These are phyloP conservation scores for Iberis pinnata DNA, from an alignment of 345 rosid species.

Conservation along the genomic window DNA sequence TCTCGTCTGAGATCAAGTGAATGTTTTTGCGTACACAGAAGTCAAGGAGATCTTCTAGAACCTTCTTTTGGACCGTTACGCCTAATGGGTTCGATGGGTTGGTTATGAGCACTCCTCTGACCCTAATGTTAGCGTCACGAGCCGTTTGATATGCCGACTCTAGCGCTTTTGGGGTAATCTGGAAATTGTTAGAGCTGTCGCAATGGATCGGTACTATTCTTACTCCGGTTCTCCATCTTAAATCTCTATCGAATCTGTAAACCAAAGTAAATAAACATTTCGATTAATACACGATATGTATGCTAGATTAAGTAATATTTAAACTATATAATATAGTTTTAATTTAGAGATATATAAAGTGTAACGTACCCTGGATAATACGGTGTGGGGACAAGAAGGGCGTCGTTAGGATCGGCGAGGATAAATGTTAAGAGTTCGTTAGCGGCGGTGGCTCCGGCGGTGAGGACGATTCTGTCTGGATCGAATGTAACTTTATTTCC, in stretches of 20 bases:
- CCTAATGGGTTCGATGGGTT: slow-evolving; percentile 93
- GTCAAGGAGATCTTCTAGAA: slow-evolving; percentile 47
- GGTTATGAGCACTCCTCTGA: slow-evolving; percentile 66
- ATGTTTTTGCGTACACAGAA: slow-evolving; percentile 41
- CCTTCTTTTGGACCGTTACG: slow-evolving; percentile 44
- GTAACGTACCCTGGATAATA: slow-evolving; percentile 73
- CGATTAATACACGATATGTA: too few species aligned
- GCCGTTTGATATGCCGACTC: slow-evolving; percentile 46
- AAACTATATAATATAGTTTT: too few species aligned
- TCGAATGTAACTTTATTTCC: slow-evolving; percentile 63
- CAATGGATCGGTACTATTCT: slow-evolving; percentile 58
- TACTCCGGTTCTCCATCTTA: slow-evolving; percentile 68
- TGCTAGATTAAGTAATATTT: too few species aligned
- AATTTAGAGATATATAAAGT: too few species aligned
- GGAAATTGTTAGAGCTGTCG: slow-evolving; percentile 49
- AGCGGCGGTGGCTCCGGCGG: slow-evolving; percentile 91
- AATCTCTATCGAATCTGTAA: slow-evolving; percentile 70
- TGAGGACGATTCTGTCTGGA: slow-evolving; percentile 57
- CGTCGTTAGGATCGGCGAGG: slow-evolving; percentile 81
- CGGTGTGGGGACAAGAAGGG: slow-evolving; percentile 84
- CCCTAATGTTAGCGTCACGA: slow-evolving; percentile 40
- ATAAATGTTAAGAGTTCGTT: slow-evolving; percentile 87
- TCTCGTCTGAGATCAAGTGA: slow-evolving; percentile 79
- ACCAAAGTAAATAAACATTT: neutral
- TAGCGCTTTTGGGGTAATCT: too few species aligned